Conservation (phyloP, 352 stramenopile species). For the Pythium volutum region DNA sequence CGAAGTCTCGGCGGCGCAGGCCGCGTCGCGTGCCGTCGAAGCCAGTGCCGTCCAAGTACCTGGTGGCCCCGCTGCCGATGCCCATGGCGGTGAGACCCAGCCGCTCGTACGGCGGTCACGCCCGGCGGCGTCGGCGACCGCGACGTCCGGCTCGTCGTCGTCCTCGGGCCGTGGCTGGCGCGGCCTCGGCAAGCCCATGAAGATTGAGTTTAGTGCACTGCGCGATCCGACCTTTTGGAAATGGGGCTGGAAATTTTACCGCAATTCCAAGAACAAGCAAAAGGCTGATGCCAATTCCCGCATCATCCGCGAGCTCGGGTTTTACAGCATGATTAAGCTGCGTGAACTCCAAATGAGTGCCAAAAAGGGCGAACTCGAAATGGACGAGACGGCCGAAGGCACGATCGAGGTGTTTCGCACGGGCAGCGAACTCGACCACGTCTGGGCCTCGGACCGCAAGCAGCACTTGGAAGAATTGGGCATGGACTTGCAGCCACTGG, state of each 20-base stretch:
- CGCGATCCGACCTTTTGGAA: conserved; percentile 85
- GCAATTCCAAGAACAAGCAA: conserved; percentile 70
- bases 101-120: conserved; percentile 7
- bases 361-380: conserved; percentile 80
- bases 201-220: conserved; percentile 80
- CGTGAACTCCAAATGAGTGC: conserved; percentile 68
- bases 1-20: conserved; percentile 18
- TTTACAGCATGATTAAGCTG: conserved; percentile 87
- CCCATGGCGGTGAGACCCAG: conserved; percentile 23
- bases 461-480: conserved; percentile 68
- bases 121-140: conserved; percentile 2
- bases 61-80: conserved; percentile 34
- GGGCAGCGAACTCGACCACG: conserved; percentile 53
- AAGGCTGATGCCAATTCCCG: conserved; percentile 74
- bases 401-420: conserved; percentile 79
- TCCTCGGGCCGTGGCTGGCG: conserved; percentile 14
- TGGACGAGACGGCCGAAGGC: conserved; percentile 84
- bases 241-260: conserved; percentile 83
- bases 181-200: conserved; percentile 70
- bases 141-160: neutral
- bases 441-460: conserved; percentile 70
- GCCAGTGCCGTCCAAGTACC: conserved; percentile 30
- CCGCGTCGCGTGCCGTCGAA: conserved; percentile 9
- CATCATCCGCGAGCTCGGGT: conserved; percentile 79
- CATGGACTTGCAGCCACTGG: conserved; percentile 74